These are phyloP conservation scores for Macrolepiota fuliginosa DNA, from an alignment of 768 basidiomycete genomes.

Conservation along the genomic window DNA sequence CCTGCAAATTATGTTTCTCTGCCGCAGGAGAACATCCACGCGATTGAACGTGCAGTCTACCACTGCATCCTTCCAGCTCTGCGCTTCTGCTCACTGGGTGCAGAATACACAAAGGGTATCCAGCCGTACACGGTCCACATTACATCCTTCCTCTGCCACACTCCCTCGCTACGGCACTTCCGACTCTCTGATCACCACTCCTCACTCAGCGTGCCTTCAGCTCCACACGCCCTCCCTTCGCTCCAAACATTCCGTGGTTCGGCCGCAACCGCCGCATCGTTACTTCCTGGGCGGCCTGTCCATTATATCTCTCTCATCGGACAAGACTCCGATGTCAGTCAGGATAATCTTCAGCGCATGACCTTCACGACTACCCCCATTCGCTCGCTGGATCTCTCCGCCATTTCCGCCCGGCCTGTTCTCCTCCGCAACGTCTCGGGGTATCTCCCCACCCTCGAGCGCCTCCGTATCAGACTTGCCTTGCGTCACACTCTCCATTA, in stretches of 20 bases:
- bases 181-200: constrained; percentile 44
- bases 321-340: constrained; percentile 52
- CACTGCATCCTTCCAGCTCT: constrained; percentile 38
- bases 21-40: constrained; percentile 30
- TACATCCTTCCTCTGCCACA: constrained; percentile 39
- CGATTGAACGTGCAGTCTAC: constrained; percentile 44
- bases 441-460: constrained; percentile 47
- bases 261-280: constrained; percentile 52
- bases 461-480: constrained; percentile 54
- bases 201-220: constrained; percentile 37
- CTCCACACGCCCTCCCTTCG: constrained; percentile 36
- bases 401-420: constrained; percentile 55
- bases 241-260: constrained; percentile 60
- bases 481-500: constrained; percentile 66
- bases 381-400: constrained; percentile 54
- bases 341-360: constrained; percentile 49
- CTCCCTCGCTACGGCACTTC: constrained; percentile 42
- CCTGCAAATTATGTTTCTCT: constrained; percentile 35
- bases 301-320: constrained; percentile 54
- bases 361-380: constrained; percentile 46
- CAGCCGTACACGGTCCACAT: constrained; percentile 41
- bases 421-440: constrained; percentile 55
- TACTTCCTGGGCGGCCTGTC: constrained; percentile 63
- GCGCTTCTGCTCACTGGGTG: constrained; percentile 40
- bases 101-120: constrained; percentile 40